Evolutionary conservation across 2,329 filamentous ascomycete species (phyloP), one percentile per base, ranked within the genome.

Genomic region (Hypoxylon sp.): DNA sequence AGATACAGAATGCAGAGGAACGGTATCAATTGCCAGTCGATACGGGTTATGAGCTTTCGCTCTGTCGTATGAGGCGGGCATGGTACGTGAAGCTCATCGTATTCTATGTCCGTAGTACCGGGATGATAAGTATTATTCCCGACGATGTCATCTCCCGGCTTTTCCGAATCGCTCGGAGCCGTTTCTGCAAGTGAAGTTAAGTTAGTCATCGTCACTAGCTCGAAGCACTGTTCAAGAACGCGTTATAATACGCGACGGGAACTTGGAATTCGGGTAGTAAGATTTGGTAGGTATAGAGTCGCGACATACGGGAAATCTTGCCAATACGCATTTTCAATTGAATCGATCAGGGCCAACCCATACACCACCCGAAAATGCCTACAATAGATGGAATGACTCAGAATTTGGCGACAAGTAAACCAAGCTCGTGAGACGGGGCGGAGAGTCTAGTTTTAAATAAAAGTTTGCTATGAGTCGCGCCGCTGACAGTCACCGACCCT

Each of bases 21-120:
- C 0, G 92, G 92, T 57, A 95, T 82, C 56, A 95, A 84, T 71
- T 87, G 88, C 70, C 89, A 77, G 77, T 94, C 92, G 75, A 94
- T 90, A 79, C 90, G 91, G 67, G 84, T 79, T 81, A 93, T 85
- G 65, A 95, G 83, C 73, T 83, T 86, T 70, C 84, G 82, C 80
- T 93, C 90, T 2, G 86, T 89, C 3, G 86, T 89, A 76, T 86
- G 83, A 57, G 84, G 72, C 34, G 86, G 86, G 67, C 84, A 86
- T 51, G 57, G 75, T 19, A 82, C 75, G 46, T 70, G 63, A 45
- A 76, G 64, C 49, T 79, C 77, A 59, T 78, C 76, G 65, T 77
- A 76, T 58, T 76, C 75, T 57, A 68, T 60, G 38, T 74, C 75
- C 63, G 67, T 59, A 36, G 38, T 58, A 25, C 69, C 75, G 46